Percentiles rank a stretch among this genome's conserved stretches.
These are phyloP conservation scores for Labyrinthula sp. DNA, from an alignment of 352 stramenopile species.

Conservation along the genomic window DNA sequence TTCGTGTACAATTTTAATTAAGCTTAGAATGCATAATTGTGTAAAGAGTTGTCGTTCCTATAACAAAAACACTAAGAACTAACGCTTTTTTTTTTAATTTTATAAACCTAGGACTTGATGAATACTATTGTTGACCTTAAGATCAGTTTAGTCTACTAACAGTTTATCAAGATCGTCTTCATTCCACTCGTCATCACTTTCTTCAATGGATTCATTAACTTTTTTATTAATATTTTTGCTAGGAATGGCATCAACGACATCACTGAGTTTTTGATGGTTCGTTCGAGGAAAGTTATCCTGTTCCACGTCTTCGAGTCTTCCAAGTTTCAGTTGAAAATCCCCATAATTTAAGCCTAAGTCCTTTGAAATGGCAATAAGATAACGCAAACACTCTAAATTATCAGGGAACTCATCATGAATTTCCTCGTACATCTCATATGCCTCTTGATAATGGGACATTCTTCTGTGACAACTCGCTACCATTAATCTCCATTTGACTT, in stretches of 20 bases:
- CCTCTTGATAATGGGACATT: slow-evolving; percentile 67
- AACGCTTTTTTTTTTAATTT: no score
- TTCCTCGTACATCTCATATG: slow-evolving; percentile 73
- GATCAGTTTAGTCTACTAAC: slow-evolving; percentile 27
- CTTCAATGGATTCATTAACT: slow-evolving; percentile 30
- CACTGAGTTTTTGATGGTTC: slow-evolving; percentile 2
- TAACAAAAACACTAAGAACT: no score
- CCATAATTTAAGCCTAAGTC: slow-evolving; percentile 69
- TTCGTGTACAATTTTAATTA: no score
- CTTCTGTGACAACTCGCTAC: slow-evolving; percentile 79
- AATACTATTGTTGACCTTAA: no score
- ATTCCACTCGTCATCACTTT: slow-evolving; percentile 31
- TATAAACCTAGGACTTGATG: no score
- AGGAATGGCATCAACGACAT: slow-evolving; percentile 13
- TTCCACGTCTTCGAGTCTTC: slow-evolving; percentile 47
- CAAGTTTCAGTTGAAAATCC: slow-evolving; percentile 67
- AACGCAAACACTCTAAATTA: slow-evolving; percentile 61
- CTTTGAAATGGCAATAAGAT: slow-evolving; percentile 74
- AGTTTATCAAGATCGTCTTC: slow-evolving; percentile 30
- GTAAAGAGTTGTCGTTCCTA: no score
- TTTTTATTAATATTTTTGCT: slow-evolving; percentile 15
- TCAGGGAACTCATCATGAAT: slow-evolving; percentile 76
- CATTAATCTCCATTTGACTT: slow-evolving; percentile 90
- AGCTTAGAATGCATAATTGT: no score
- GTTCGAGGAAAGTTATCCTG: slow-evolving; percentile 1